Base-by-base conservation (phyloP, 2,329 filamentous ascomycete genomes). In the Cladosporium sp. region DNA sequence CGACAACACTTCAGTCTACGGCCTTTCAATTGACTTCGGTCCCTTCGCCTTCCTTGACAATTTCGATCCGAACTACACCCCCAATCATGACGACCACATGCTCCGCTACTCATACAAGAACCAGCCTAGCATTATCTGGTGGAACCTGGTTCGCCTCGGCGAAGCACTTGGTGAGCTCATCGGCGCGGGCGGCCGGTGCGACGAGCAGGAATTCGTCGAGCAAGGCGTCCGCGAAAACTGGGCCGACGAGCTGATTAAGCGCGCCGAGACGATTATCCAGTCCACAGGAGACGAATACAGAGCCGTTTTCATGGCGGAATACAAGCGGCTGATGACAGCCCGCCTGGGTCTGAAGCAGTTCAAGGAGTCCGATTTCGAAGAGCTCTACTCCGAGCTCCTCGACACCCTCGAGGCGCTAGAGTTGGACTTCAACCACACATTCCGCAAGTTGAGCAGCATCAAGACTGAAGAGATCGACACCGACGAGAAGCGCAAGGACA, bases 31-130 rank as follows among this genome's bases (percentile, higher is more conserved):
- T 56, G 93, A 99, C 70, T 99, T 91, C 65, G 93, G 93, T 0
- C 93, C 93, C 0, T 99, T 99, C 62, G 93, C 93, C 4, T 99
- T 99, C 69, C 86, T 99, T 75, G 93, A 99, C 68, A 90, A 91
- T 64, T 99, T 97, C 63, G 92, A 99, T 63, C 92, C 92, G 0
- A 76, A 79, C 13, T 99, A 97, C 68, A 99, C 93, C 0, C 93
- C 93, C 1, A 99, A 99, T 65, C 93, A 99, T 67, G 93, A 99
- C 68, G 93, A 99, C 64, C 79, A 86, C 64, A 80, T 86, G 72
- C 75, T 95, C 24, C 82, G 93, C 41, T 99, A 99, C 68, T 85
- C 84, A 58, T 99, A 97, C 74, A 85, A 85, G 58, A 96, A 96
- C 66, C 93, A 99, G 65, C 91, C 93, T 0, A 91, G 85, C 38